Evolutionary conservation across 75 land plant genomes (phyloP).

Genomic region (Selaginella tamariscina): DNA sequence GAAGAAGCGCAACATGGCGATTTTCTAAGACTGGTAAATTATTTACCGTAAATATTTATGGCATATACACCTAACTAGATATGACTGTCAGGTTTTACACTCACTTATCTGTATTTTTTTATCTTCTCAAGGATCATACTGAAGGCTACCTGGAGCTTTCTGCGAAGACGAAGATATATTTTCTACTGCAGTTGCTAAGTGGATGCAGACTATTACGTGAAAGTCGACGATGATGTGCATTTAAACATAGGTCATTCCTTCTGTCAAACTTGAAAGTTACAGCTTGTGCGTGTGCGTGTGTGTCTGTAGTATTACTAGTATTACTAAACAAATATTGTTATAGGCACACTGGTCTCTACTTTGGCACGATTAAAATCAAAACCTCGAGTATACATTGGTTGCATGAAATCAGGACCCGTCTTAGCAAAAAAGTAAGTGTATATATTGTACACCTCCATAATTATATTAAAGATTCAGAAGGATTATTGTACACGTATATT

Average conservation of each 20-base stretch:
- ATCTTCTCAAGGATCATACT: slow-evolving; percentile 47
- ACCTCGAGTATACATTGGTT: slow-evolving; percentile 70
- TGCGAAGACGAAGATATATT: slow-evolving; percentile 64
- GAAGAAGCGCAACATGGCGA: slow-evolving; percentile 20
- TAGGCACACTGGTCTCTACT: slow-evolving; percentile 53
- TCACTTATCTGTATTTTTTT: too few species aligned
- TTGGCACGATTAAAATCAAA: slow-evolving; percentile 48
- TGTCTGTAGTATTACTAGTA: background rate
- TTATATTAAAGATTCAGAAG: too few species aligned
- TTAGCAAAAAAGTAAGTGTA: slow-evolving; percentile 66
- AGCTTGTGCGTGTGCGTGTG: background rate
- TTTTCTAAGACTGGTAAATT: slow-evolving; percentile 8
- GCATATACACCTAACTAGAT: too few species aligned
- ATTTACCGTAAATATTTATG: too few species aligned
- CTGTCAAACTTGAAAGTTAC: background rate
- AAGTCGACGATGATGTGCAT: slow-evolving; percentile 44
- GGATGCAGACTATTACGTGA: slow-evolving; percentile 74
- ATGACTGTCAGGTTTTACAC: too few species aligned
- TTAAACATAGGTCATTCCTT: slow-evolving; percentile 51
- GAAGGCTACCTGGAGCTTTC: slow-evolving; percentile 84
- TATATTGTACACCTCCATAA: too few species aligned
- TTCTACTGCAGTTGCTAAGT: slow-evolving; percentile 63
- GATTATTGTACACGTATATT: too few species aligned
- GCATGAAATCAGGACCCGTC: slow-evolving; percentile 88
- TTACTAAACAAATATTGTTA: background rate